phyloP scores from a whole-genome alignment of 2,329 filamentous ascomycete species.

The Furcasterigmium furcatum region DNA sequence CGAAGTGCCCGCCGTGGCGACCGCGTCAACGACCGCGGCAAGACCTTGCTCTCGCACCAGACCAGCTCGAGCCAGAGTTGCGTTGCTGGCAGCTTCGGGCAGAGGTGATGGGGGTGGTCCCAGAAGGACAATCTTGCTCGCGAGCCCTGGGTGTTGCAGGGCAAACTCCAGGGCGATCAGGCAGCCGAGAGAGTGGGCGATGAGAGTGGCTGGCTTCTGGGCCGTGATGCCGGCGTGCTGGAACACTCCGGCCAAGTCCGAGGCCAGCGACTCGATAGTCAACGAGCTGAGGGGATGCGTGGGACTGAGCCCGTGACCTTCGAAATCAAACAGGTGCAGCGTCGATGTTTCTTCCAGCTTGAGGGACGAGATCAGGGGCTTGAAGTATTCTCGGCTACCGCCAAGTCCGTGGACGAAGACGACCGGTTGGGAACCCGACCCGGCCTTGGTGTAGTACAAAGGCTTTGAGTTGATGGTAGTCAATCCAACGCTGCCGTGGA shows the following conservation, averaged over 20 bases:
- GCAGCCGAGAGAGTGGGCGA: constrained; percentile 51
- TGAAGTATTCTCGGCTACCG: constrained; percentile 38
- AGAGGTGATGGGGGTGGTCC: constrained; percentile 44
- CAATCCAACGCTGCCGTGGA: constrained; percentile 20
- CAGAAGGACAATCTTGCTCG: constrained; percentile 42
- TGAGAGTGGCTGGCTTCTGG: constrained; percentile 28
- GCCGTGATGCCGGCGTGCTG: constrained; percentile 22
- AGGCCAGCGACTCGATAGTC: constrained; percentile 37
- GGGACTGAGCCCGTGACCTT: constrained; percentile 53
- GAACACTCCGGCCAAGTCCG: constrained; percentile 37
- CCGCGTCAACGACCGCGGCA: constrained; percentile 32
- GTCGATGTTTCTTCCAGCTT: constrained; percentile 22
- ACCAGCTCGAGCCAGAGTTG: constrained; percentile 28
- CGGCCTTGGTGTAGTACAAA: constrained; percentile 31
- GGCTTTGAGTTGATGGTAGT: constrained; percentile 34
- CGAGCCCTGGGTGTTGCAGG: constrained; percentile 29
- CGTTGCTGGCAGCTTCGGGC: constrained; percentile 26
- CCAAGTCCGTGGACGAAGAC: constrained; percentile 56
- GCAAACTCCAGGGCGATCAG: constrained; percentile 42
- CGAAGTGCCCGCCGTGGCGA: constrained; percentile 32
- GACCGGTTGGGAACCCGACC: constrained; percentile 22
- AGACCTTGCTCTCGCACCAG: constrained; percentile 41
- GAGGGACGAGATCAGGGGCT: constrained; percentile 36
- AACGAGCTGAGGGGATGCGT: constrained; percentile 39
- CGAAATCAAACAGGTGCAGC: constrained; percentile 47